phyloP scores from a whole-genome alignment of 768 basidiomycete species.

The Mycena latifolia region DNA sequence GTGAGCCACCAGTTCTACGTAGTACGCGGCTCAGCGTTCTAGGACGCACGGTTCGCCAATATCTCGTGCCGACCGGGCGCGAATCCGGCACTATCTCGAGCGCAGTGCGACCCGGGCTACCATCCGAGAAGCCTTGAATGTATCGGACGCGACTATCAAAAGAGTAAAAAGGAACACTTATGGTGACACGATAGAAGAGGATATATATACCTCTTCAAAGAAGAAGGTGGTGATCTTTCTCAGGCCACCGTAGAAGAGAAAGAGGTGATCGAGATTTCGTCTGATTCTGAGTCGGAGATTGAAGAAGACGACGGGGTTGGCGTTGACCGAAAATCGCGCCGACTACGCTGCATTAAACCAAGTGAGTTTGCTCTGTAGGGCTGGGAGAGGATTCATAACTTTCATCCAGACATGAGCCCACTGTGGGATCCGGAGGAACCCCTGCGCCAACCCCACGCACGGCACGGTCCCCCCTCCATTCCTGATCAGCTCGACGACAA shows the following conservation, averaged over 20 bases:
- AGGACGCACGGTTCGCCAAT: neutral
- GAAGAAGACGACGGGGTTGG: neutral
- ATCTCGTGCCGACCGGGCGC: neutral
- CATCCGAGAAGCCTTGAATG: neutral
- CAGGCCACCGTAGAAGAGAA: no score
- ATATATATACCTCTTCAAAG: neutral
- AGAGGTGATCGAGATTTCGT: neutral
- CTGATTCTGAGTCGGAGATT: neutral
- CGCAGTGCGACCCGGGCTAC: neutral
- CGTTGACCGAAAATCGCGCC: neutral
- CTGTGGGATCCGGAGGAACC: neutral
- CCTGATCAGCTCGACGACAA: neutral
- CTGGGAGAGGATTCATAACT: neutral
- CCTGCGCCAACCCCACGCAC: neutral
- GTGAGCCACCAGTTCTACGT: neutral
- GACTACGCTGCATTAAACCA: neutral
- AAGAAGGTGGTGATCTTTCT: conserved; percentile 2
- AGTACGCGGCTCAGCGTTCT: neutral
- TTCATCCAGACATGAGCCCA: neutral
- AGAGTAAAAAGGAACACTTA: neutral
- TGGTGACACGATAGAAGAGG: neutral
- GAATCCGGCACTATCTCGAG: neutral
- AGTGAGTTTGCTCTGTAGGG: neutral
- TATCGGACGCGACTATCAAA: neutral
- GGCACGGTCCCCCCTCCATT: neutral